Base-by-base conservation (phyloP, 345 rosid genomes). In the Brassica incana region DNA sequence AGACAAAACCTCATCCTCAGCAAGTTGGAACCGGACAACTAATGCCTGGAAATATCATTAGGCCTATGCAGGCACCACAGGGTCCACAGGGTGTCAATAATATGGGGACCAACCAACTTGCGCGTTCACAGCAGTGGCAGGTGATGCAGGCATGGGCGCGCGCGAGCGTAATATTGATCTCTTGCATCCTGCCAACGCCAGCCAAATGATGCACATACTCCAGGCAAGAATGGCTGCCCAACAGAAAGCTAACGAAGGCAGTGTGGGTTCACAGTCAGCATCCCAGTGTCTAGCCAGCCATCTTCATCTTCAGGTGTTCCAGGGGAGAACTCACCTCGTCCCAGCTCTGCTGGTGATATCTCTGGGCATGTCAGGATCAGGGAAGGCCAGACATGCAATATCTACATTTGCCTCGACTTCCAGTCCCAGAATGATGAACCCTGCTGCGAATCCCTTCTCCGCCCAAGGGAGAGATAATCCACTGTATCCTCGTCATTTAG, bases 111-210 rank as follows among this genome's bases (percentile, higher is more conserved):
- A 90, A 87, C 84, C 97, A 87, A 81, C 85, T 86, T 3, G 91
- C 89, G 25, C 65, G 89, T 84, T 89, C 93, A 82, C 91, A 93
- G 60, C 99, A 93, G 84, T 71, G 90, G 85, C 95, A 93, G 72
- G 88, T 86, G 15, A 75, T 91, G 85, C 97, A 90, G 81, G 91
- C 96, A 62, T 92, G 93, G 97, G 98, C 91, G 71, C 87, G 1
- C 23, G 85, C 70, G 97, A 93, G 82, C 88, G 82, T 32, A 92
- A 93, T 83, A 85, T 96, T 78, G 99, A 96, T 85, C 84, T 92
- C 72, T 86, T 97, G n/a, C 93, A 83, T 64, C 98, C 99, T 80
- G 92, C 87, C 82, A 92, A 96, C 83, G 92, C 94, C 81, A 93
- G 80, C 83, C 84, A 93, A 89, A 80, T 92, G 89, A 85, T 90